Percentiles rank a stretch among this genome's conserved stretches.
phyloP scores from a whole-genome alignment of 2,329 filamentous ascomycete genomes.

The Colletotrichum salicis region DNA sequence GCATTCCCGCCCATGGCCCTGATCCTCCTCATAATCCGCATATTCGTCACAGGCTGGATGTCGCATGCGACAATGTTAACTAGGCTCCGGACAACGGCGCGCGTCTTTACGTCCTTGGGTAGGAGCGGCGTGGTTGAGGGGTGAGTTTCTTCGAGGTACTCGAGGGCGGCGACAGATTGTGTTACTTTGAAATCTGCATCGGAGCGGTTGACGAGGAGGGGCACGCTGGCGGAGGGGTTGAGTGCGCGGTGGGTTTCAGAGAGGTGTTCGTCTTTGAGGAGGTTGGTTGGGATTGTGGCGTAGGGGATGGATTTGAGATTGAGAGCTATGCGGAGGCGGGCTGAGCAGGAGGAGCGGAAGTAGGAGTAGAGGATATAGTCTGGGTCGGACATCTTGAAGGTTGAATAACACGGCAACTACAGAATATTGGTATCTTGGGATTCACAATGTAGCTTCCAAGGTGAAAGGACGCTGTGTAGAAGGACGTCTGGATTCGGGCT shows the following conservation, averaged over 20 bases:
- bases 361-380: conserved; percentile 65
- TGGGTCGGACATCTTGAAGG: background rate
- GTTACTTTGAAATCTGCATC: conserved; percentile 54
- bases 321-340: conserved; percentile 69
- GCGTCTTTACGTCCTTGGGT: conserved; percentile 53
- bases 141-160: conserved; percentile 69
- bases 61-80: conserved; percentile 66
- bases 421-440: background rate
- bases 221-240: conserved; percentile 67
- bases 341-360: conserved; percentile 72
- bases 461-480: background rate
- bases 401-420: background rate
- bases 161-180: conserved; percentile 69
- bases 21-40: conserved; percentile 62
- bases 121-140: conserved; percentile 55
- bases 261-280: conserved; percentile 64
- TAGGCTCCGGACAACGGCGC: conserved; percentile 64
- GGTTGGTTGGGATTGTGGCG: conserved; percentile 60
- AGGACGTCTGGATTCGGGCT: background rate
- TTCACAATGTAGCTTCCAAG: background rate
- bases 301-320: conserved; percentile 64
- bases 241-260: conserved; percentile 54
- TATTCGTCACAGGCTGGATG: conserved; percentile 69
- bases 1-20: conserved; percentile 54
- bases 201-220: conserved; percentile 58